A percentile compares a stretch with the other conserved stretches of the same genome.
These are phyloP conservation scores for Quercus aquifolioides DNA, from an alignment of 306 rosid genomes.

Conservation along the genomic window DNA sequence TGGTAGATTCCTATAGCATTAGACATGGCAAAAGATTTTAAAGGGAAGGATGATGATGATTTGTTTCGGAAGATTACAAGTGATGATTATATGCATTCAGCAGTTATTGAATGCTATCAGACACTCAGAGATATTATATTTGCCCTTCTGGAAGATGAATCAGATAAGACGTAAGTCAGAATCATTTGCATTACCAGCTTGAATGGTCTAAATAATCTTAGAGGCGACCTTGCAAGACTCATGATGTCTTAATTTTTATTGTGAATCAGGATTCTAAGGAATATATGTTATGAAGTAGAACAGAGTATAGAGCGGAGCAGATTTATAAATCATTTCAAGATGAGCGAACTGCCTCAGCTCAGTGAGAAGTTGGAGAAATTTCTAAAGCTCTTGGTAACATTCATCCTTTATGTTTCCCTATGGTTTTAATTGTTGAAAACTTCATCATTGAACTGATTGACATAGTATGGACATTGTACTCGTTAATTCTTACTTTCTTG, in stretches of 20 bases:
- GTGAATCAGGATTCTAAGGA: conserved; percentile 46
- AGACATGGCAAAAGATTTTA: conserved; percentile 96
- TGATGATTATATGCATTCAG: conserved; percentile 79
- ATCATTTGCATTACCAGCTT: conserved; percentile 8
- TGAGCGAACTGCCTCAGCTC: conserved; percentile 78
- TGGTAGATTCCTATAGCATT: conserved; percentile 94
- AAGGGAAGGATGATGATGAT: conserved; percentile 68
- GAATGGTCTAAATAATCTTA: not conserved
- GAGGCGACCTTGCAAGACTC: not conserved
- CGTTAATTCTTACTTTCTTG: not conserved
- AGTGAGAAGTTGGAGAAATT: conserved; percentile 86
- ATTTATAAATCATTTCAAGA: conserved; percentile 63
- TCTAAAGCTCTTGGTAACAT: conserved; percentile 63
- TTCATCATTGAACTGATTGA: not conserved
- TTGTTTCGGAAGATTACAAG: conserved; percentile 65
- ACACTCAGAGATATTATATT: conserved; percentile 59
- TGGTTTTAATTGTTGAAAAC: conserved; percentile 2
- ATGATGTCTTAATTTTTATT: conserved; percentile 22
- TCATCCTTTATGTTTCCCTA: not conserved
- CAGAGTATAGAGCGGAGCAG: conserved; percentile 11
- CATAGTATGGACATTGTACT: not conserved
- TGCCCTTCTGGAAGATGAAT: conserved; percentile 48
- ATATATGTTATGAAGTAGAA: conserved; percentile 45
- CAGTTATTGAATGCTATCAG: conserved; percentile 91
- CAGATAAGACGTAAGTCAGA: conserved; percentile 61